Evolutionary conservation across 768 basidiomycete genomes (phyloP), one percentile per base, ranked within the genome.

Genomic region (Xerocomus spinulosus): DNA sequence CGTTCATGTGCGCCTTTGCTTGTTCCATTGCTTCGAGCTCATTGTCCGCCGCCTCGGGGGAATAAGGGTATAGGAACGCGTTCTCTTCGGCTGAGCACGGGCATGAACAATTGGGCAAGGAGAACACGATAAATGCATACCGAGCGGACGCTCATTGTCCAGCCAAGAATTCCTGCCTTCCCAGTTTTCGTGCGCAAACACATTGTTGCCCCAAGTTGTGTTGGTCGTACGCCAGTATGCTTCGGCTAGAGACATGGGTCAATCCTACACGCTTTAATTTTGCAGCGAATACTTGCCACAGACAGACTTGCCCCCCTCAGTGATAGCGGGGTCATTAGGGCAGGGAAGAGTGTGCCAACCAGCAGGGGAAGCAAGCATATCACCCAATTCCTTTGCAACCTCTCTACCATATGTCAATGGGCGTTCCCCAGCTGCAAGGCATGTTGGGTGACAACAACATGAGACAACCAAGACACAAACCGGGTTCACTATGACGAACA

Each of bases 111-210:
- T 5, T 2, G 13, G 1, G 3, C 7, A 0, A 4, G 1, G 9
- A 25, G 25, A 21, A 34, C 4, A 17, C 28, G 24, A 12, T 2
- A 3, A 2, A 41, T 21, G 0, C 3, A 2, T 43, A 53, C 64
- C 87, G 48, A 82, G 76, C 0, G 95, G 93, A 44, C 95, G 87
- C 61, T 82, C 82, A 69, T 96, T 96, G 59, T 73, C 49, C 18
- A 83, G 62, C 74, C 75, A 92, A 3, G 55, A 44, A 56, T 82
- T 83, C 59, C 70, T 74, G 29, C 90, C 90, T 44, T 83, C 80
- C 83, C 87, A 91, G 66, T 94, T 90, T 78, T 97, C 95, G 56
- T 97, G 95, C 1, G 93, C 89, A 56, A 93, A 92, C 50, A 92
- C 86, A 54, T 92, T 92, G 73, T 92, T 92, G 46, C 89, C 91